phyloP scores from a whole-genome alignment of 768 basidiomycete species.

The Exsudoporus frostii region DNA sequence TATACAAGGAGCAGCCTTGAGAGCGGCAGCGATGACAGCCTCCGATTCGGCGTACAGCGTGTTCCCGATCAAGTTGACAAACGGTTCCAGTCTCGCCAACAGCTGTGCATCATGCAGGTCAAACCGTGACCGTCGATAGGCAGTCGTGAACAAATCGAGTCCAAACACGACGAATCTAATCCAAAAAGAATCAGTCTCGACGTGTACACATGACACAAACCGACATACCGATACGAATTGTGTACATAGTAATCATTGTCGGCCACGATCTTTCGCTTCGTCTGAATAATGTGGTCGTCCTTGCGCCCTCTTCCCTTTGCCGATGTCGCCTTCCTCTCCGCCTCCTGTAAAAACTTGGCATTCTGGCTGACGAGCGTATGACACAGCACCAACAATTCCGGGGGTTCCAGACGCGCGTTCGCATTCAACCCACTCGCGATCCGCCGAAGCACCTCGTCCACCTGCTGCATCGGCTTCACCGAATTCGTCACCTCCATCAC shows the following conservation, averaged over 20 bases:
- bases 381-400: slow-evolving; percentile 76
- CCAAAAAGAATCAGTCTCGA: not conserved
- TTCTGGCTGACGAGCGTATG: slow-evolving; percentile 91
- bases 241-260: slow-evolving; percentile 71
- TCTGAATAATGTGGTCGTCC: slow-evolving; percentile 69
- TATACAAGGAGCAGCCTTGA: slow-evolving; percentile 79
- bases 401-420: slow-evolving; percentile 67
- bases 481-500: slow-evolving; percentile 87
- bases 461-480: slow-evolving; percentile 72
- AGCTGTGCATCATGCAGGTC: slow-evolving; percentile 74
- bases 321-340: slow-evolving; percentile 35
- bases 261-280: slow-evolving; percentile 57
- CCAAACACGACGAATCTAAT: slow-evolving; percentile 86
- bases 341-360: slow-evolving; percentile 76
- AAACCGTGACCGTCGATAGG: slow-evolving; percentile 81
- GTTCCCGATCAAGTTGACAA: slow-evolving; percentile 86
- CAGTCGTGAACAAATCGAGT: slow-evolving; percentile 85
- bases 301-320: slow-evolving; percentile 33
- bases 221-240: slow-evolving; percentile 79
- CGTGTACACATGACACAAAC: not conserved
- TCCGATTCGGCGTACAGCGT: slow-evolving; percentile 83
- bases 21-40: slow-evolving; percentile 67
- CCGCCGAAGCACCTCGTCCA: slow-evolving; percentile 85
- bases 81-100: slow-evolving; percentile 80
- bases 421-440: slow-evolving; percentile 81